These are phyloP conservation scores for Populus deltoides DNA, from an alignment of 345 rosid genomes.

Conservation along the genomic window DNA sequence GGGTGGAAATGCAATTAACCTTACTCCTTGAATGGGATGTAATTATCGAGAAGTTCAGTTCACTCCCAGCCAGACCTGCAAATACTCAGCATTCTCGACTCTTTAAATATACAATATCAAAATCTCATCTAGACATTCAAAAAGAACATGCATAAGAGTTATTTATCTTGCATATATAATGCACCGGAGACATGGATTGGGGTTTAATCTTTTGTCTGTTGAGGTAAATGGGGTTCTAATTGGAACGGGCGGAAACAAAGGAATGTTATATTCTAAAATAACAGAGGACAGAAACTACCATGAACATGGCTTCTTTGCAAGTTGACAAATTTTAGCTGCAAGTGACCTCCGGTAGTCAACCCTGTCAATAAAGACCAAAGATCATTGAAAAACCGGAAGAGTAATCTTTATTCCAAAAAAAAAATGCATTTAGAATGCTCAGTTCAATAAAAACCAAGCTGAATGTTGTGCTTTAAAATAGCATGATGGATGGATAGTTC, in stretches of 20 bases:
- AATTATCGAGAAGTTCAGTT: background rate
- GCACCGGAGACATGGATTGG: background rate
- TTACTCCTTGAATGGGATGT: background rate
- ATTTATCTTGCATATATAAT: background rate
- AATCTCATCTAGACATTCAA: background rate
- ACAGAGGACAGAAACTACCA: background rate
- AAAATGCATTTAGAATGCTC: background rate
- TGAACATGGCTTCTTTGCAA: background rate
- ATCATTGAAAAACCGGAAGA: background rate
- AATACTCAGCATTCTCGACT: background rate
- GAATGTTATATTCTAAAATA: background rate
- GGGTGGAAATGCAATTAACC: background rate
- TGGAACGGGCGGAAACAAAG: background rate
- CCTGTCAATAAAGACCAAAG: conserved; percentile 1
- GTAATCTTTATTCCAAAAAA: background rate
- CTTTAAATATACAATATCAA: background rate
- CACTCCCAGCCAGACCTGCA: background rate
- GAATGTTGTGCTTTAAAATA: background rate
- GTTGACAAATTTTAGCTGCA: conserved; percentile 11
- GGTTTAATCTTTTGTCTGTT: background rate
- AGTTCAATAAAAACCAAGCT: background rate
- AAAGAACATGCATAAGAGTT: background rate
- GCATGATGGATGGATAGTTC: background rate
- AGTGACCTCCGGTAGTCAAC: background rate
- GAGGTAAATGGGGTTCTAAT: background rate